Percentiles rank a stretch among this genome's conserved stretches.
Evolutionary conservation across 2,329 filamentous ascomycete genomes (phyloP).

Genomic region (Monosporascus cannonballus): DNA sequence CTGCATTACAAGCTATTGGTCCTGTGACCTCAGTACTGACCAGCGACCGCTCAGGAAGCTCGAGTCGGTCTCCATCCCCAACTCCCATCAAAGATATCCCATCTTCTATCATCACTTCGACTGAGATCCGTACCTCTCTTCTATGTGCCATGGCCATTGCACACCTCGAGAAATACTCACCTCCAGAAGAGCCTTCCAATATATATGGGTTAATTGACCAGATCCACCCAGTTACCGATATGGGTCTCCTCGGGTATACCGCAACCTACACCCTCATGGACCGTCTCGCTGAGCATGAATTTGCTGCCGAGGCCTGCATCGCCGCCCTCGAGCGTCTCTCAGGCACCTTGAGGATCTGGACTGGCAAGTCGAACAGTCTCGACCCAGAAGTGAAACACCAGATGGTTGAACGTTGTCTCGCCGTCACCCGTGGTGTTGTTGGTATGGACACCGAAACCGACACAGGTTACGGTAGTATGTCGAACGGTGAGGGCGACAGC

Average conservation of each 20-base stretch:
- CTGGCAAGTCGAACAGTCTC: conserved; percentile 47
- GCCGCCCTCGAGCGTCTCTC: conserved; percentile 50
- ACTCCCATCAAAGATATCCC: conserved; percentile 42
- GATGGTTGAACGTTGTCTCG: conserved; percentile 50
- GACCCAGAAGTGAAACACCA: conserved; percentile 42
- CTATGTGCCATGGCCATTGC: conserved; percentile 56
- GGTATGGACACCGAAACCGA: conserved; percentile 52
- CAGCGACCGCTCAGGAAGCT: conserved; percentile 14
- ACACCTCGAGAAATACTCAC: conserved; percentile 41
- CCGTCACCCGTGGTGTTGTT: conserved; percentile 49
- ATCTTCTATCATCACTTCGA: conserved; percentile 34
- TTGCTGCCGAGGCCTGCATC: conserved; percentile 41
- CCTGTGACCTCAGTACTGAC: conserved; percentile 31
- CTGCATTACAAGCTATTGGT: conserved; percentile 47
- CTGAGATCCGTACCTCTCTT: conserved; percentile 51
- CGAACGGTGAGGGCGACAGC: conserved; percentile 30
- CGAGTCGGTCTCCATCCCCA: conserved; percentile 11
- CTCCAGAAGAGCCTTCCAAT: conserved; percentile 37
- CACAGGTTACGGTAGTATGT: conserved; percentile 54
- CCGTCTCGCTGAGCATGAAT: conserved; percentile 40
- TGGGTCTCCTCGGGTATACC: conserved; percentile 54
- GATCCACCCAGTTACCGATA: conserved; percentile 32
- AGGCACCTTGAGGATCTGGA: conserved; percentile 54
- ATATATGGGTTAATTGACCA: conserved; percentile 45
- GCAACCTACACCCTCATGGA: conserved; percentile 55